phyloP scores from a whole-genome alignment of 352 stramenopile genomes.

The Phytophthora tubulina region DNA sequence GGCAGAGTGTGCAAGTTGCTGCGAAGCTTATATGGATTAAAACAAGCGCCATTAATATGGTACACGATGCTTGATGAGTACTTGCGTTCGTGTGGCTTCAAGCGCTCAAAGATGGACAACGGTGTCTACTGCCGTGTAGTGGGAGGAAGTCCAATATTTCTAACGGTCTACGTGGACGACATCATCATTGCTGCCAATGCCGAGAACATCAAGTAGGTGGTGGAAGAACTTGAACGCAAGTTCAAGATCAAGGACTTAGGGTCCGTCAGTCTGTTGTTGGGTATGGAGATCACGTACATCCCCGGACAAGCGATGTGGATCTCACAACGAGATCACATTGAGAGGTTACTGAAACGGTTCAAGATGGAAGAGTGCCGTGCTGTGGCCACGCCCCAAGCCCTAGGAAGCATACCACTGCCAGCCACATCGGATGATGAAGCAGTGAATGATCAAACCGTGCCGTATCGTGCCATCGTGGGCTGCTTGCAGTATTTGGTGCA shows the following conservation, averaged over 20 bases:
- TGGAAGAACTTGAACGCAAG: conserved; percentile 3
- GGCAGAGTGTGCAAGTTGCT: no score
- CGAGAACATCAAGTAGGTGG: neutral
- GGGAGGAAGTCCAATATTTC: no score
- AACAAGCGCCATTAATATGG: neutral
- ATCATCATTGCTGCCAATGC: conserved; percentile 15
- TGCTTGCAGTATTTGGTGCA: no score
- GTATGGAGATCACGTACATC: no score
- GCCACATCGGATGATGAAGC: no score
- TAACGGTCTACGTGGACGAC: no score
- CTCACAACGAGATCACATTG: conserved; percentile 4
- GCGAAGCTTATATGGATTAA: neutral
- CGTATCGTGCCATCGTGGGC: neutral
- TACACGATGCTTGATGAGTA: neutral
- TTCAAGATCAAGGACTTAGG: conserved; percentile 22
- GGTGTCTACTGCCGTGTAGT: no score
- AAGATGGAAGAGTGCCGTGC: neutral
- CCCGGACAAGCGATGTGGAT: neutral
- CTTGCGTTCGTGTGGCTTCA: no score
- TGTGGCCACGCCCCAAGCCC: neutral
- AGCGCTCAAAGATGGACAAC: no score
- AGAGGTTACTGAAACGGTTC: neutral
- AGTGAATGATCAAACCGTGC: no score
- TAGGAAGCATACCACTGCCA: no score
- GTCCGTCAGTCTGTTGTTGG: neutral